Evolutionary conservation across 129 eudicot genomes (phyloP).

Genomic region (Glebionis coronaria): DNA sequence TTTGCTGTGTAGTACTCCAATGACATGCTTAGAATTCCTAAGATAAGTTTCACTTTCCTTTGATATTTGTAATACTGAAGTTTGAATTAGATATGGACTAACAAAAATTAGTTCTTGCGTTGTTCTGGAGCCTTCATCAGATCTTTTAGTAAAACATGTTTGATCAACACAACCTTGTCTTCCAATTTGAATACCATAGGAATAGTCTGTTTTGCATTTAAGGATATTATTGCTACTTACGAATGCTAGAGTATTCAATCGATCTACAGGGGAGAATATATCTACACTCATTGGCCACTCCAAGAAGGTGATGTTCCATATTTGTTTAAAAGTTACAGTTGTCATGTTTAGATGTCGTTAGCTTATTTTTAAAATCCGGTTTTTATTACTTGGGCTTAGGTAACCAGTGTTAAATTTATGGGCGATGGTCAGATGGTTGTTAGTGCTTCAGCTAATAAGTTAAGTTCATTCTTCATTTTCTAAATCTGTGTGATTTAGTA

Average conservation of each 20-base stretch:
- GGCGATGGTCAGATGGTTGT: constrained; percentile 76
- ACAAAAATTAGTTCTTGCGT: no score
- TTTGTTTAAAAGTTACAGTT: constrained; percentile 12
- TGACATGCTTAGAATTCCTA: not conserved
- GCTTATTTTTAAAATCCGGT: no score
- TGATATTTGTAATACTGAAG: not conserved
- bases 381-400: constrained; percentile 38
- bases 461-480: constrained; percentile 21
- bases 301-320: constrained; percentile 61
- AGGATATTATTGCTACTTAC: constrained; percentile 90
- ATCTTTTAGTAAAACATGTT: not conserved
- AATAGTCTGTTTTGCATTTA: constrained; percentile 17
- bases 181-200: not conserved
- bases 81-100: not conserved
- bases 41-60: not conserved
- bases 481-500: not conserved
- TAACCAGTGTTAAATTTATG: constrained; percentile 81
- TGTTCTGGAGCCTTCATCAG: no score
- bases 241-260: constrained; percentile 79
- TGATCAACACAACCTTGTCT: not conserved
- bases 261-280: constrained; percentile 73
- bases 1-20: no score
- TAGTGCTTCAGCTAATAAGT: constrained; percentile 91
- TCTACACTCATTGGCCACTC: constrained; percentile 97
- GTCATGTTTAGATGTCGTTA: not conserved